phyloP scores from a whole-genome alignment of 805 yeast species.

The Jamesozyma hellenica region DNA sequence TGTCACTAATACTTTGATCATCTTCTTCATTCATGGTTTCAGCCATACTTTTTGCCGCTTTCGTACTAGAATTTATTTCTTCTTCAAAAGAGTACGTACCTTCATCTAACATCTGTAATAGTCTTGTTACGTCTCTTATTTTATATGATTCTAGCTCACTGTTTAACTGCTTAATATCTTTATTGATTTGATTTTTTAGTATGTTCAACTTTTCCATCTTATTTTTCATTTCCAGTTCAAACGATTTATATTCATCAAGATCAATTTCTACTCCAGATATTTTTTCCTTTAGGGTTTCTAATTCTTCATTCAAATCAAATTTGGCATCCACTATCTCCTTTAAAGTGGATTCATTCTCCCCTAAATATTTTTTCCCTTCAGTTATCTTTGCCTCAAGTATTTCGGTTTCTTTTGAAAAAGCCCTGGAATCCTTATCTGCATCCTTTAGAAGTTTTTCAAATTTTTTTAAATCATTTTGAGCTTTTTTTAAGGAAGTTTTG shows the following conservation, averaged over 20 bases:
- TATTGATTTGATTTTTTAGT: slow-evolving; percentile 31
- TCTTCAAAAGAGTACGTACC: background rate
- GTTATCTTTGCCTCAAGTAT: slow-evolving; percentile 22
- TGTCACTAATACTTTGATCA: no score
- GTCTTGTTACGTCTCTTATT: slow-evolving; percentile 43
- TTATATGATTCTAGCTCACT: slow-evolving; percentile 36
- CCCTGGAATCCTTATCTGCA: slow-evolving; percentile 38
- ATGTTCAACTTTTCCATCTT: slow-evolving; percentile 48
- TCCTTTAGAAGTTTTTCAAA: slow-evolving; percentile 38
- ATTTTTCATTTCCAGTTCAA: slow-evolving; percentile 57
- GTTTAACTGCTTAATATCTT: slow-evolving; percentile 31
- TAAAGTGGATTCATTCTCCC: slow-evolving; percentile 21
- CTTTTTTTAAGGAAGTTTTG: slow-evolving; percentile 45
- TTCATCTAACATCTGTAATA: slow-evolving; percentile 11
- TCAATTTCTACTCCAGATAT: slow-evolving; percentile 33
- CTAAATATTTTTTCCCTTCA: slow-evolving; percentile 29
- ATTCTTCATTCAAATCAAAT: slow-evolving; percentile 33
- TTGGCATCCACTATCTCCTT: slow-evolving; percentile 34
- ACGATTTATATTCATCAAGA: slow-evolving; percentile 49
- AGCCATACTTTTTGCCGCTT: no score
- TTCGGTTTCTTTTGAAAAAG: slow-evolving; percentile 31
- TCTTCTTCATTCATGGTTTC: background rate
- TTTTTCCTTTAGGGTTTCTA: slow-evolving; percentile 33
- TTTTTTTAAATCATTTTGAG: slow-evolving; percentile 54
- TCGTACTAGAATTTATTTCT: background rate